Evolutionary conservation across 768 basidiomycete genomes (phyloP).

Genomic region (Kwoniella sp.): DNA sequence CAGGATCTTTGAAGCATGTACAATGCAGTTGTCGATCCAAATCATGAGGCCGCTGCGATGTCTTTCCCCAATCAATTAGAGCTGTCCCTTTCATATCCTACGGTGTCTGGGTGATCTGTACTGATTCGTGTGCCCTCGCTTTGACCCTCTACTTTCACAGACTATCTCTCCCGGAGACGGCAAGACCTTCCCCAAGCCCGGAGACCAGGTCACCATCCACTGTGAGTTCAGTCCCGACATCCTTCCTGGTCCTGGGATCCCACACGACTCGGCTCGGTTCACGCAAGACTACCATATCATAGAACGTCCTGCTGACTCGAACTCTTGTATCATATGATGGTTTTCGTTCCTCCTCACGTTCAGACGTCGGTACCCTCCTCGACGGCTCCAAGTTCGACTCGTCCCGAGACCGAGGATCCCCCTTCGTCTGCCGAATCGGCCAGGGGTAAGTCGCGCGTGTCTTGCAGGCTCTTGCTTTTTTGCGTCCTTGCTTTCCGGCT

Average conservation of each 20-base stretch:
- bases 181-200: constrained; percentile 54
- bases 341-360: neutral
- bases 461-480: neutral
- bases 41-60: no score
- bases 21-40: no score
- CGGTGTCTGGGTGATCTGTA: no score
- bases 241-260: no score
- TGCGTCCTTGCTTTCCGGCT: neutral
- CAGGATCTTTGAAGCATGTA: no score
- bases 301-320: neutral
- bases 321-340: neutral
- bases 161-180: constrained; percentile 53
- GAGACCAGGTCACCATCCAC: constrained; percentile 53
- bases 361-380: constrained; percentile 56
- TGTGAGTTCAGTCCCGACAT: no score
- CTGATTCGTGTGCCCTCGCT: no score
- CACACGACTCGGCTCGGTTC: neutral
- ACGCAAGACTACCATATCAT: neutral
- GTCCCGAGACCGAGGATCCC: constrained; percentile 50
- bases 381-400: constrained; percentile 57
- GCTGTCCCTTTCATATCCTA: no score
- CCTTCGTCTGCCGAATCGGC: constrained; percentile 54
- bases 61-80: no score
- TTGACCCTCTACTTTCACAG: constrained; percentile 22
- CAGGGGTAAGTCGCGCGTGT: constrained; percentile 28